These are phyloP conservation scores for Hanseniaspora hatyaiensis DNA, from an alignment of 805 yeast species.

Conservation along the genomic window DNA sequence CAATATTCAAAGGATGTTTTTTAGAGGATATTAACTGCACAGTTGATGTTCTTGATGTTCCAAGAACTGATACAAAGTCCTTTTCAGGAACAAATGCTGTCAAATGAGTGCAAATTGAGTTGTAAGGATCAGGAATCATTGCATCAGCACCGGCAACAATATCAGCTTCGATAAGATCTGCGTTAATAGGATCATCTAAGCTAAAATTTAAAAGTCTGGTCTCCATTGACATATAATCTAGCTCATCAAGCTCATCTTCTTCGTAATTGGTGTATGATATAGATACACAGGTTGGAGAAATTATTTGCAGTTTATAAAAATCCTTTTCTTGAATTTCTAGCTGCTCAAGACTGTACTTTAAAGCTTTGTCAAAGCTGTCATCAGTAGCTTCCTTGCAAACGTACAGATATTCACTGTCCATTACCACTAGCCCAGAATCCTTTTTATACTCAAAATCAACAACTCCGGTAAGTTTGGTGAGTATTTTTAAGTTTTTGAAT, in stretches of 20 bases:
- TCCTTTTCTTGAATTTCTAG: not conserved
- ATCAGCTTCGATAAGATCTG: conserved; percentile 25
- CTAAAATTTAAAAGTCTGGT: conserved; percentile 21
- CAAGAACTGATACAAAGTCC: conserved; percentile 34
- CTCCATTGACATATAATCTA: conserved; percentile 22
- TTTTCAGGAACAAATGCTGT: conserved; percentile 24
- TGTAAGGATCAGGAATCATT: not conserved
- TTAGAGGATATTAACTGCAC: conserved; percentile 29
- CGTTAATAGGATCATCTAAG: conserved; percentile 22
- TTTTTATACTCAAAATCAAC: conserved; percentile 10
- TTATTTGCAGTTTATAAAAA: conserved; percentile 8
- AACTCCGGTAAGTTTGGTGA: not conserved
- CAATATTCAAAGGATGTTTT: too few relatives aligned
- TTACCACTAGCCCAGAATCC: not conserved
- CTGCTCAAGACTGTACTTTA: not conserved
- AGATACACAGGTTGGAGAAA: not conserved
- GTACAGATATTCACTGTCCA: not conserved
- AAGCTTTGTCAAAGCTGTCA: not conserved
- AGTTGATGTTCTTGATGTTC: conserved; percentile 48
- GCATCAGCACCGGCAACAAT: conserved; percentile 33
- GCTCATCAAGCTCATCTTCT: conserved; percentile 25
- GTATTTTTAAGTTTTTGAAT: not conserved
- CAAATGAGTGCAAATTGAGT: conserved; percentile 1
- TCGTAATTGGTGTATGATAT: not conserved
- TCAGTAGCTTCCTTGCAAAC: not conserved